A percentile compares a stretch with the other conserved stretches of the same genome.
Evolutionary conservation across 345 rosid genomes (phyloP).

Genomic region (Streptanthus diversifolius): DNA sequence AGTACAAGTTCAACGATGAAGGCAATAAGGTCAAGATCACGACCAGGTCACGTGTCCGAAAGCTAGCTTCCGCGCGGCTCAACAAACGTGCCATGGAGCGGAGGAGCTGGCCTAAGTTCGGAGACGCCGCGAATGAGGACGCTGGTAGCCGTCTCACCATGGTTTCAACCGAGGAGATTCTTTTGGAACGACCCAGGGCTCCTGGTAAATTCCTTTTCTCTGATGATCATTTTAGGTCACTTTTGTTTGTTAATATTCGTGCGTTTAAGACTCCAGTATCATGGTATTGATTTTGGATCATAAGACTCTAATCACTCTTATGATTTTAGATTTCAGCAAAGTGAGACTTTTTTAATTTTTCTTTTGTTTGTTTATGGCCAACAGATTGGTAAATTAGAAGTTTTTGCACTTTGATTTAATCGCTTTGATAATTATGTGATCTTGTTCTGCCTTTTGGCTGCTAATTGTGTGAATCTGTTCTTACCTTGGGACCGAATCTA

Average conservation of each 20-base stretch:
- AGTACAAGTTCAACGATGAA: constrained; percentile 66
- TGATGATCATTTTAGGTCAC: neutral
- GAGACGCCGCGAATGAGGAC: constrained; percentile 66
- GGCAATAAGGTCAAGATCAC: constrained; percentile 63
- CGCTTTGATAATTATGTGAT: too few relatives aligned
- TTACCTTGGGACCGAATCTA: neutral
- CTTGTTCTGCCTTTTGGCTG: too few relatives aligned
- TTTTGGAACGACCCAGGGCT: constrained; percentile 57
- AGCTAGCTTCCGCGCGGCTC: constrained; percentile 56
- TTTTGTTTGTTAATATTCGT: neutral
- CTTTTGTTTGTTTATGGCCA: too few relatives aligned
- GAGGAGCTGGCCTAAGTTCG: constrained; percentile 66
- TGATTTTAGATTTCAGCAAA: too few relatives aligned
- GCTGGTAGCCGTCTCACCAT: constrained; percentile 62
- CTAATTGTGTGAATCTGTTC: too few relatives aligned
- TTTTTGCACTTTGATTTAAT: too few relatives aligned
- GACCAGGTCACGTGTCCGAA: constrained; percentile 57
- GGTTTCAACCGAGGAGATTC: constrained; percentile 74
- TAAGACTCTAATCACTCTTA: too few relatives aligned
- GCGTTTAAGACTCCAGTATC: too few relatives aligned
- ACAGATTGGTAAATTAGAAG: too few relatives aligned
- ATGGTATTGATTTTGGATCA: too few relatives aligned
- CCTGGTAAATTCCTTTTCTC: constrained; percentile 38
- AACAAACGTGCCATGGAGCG: constrained; percentile 60
- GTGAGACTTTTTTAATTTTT: too few relatives aligned